These are phyloP conservation scores for Fusarium pseudocircinatum DNA, from an alignment of 2,329 filamentous ascomycete species.

Conservation along the genomic window DNA sequence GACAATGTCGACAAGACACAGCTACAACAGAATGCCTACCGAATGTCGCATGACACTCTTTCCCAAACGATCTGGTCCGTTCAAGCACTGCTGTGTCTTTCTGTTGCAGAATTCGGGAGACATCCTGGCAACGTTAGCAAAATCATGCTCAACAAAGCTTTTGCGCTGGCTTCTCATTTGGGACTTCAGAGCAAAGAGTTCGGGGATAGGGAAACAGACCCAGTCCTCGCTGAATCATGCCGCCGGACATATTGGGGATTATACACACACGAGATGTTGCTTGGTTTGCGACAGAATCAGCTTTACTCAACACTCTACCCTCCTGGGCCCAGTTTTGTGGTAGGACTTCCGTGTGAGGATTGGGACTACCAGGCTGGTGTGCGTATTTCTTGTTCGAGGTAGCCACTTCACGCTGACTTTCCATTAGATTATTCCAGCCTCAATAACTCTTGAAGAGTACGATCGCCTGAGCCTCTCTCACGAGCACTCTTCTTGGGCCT, in stretches of 20 bases:
- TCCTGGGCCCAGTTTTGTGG: not conserved
- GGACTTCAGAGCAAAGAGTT: slow-evolving; percentile 34
- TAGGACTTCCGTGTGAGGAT: slow-evolving; percentile 40
- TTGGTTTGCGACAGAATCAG: slow-evolving; percentile 21
- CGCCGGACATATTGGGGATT: slow-evolving; percentile 41
- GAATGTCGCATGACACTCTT: slow-evolving; percentile 22
- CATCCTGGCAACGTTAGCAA: not conserved
- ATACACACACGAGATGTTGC: slow-evolving; percentile 34
- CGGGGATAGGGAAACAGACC: slow-evolving; percentile 16
- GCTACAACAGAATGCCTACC: slow-evolving; percentile 20
- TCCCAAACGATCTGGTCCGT: slow-evolving; percentile 37
- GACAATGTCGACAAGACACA: slow-evolving; percentile 1
- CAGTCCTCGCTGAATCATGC: slow-evolving; percentile 37
- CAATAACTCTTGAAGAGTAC: slow-evolving; percentile 28
- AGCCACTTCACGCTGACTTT: not conserved
- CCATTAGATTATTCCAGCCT: slow-evolving; percentile 23
- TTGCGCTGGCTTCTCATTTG: slow-evolving; percentile 26
- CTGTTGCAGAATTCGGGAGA: slow-evolving; percentile 32
- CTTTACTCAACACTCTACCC: slow-evolving; percentile 16
- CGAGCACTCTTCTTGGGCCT: slow-evolving; percentile 38
- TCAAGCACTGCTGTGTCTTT: slow-evolving; percentile 34
- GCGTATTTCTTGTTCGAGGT: not conserved
- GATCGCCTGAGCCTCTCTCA: not conserved
- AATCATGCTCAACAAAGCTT: slow-evolving; percentile 14
- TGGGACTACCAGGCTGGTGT: slow-evolving; percentile 37